A percentile compares a stretch with the other conserved stretches of the same genome.
phyloP scores from a whole-genome alignment of 768 basidiomycete species.

The Lyophyllum decastes region DNA sequence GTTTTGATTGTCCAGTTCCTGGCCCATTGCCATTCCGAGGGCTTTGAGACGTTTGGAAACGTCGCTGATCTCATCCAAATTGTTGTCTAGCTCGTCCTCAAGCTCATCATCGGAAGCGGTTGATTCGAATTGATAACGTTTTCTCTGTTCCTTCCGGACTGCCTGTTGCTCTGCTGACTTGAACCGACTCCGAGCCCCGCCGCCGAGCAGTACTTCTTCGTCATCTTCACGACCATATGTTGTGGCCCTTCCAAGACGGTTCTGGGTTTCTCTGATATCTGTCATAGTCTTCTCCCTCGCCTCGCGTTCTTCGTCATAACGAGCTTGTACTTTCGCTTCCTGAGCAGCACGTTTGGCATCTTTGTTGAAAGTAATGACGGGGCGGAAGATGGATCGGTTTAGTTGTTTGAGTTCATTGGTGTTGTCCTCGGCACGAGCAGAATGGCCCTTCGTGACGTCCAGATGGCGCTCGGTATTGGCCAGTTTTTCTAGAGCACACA shows the following conservation, averaged over 20 bases:
- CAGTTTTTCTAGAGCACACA: conserved; percentile 64
- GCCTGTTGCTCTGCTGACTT: conserved; percentile 53
- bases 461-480: conserved; percentile 95
- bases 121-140: conserved; percentile 89
- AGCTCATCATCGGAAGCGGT: conserved; percentile 90
- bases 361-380: conserved; percentile 92
- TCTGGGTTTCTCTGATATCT: conserved; percentile 86
- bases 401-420: conserved; percentile 92
- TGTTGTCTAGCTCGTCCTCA: conserved; percentile 92
- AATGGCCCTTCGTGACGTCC: conserved; percentile 88
- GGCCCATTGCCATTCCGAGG: conserved; percentile 80
- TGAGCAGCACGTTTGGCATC: conserved; percentile 87
- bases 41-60: conserved; percentile 78
- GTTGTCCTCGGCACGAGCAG: conserved; percentile 83
- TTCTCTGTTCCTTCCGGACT: conserved; percentile 66
- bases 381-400: conserved; percentile 92
- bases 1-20: conserved; percentile 89
- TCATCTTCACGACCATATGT: conserved; percentile 57
- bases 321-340: conserved; percentile 78
- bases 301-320: conserved; percentile 83
- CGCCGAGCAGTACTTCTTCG: conserved; percentile 42
- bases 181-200: conserved; percentile 39
- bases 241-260: conserved; percentile 74
- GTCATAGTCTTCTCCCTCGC: conserved; percentile 84
- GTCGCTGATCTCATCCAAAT: conserved; percentile 82